Conservation (phyloP, 257 asterid genomes). For the Nicotiana benthamiana region DNA sequence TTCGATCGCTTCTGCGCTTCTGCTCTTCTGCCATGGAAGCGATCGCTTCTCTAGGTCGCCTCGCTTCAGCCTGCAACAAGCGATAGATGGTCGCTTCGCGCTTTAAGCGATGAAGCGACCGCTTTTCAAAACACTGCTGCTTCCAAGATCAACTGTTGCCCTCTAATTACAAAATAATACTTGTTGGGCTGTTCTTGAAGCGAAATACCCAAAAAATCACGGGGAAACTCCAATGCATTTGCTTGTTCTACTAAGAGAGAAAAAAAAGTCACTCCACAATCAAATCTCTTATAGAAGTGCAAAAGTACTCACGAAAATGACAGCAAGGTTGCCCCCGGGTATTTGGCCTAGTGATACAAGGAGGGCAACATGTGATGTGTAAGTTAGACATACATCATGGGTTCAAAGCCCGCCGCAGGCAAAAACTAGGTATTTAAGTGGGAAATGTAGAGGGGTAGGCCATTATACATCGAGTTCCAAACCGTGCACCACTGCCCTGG, state of each 20-base stretch:
- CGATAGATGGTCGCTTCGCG: too few relatives aligned
- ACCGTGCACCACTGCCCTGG: neutral
- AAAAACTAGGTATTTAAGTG: neutral
- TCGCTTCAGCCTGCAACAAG: too few relatives aligned
- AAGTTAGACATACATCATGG: neutral
- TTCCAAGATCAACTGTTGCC: slow-evolving; percentile 70
- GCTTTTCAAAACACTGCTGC: too few relatives aligned
- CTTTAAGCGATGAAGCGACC: too few relatives aligned
- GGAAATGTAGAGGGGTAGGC: neutral
- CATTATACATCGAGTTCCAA: neutral
- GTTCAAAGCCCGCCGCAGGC: neutral
- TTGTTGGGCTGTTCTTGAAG: slow-evolving; percentile 77
- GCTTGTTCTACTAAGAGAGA: slow-evolving; percentile 37
- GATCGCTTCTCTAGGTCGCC: too few relatives aligned
- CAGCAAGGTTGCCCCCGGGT: too few relatives aligned
- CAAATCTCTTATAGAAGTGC: neutral
- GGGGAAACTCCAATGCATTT: slow-evolving; percentile 53
- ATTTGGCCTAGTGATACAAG: too few relatives aligned
- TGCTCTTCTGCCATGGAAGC: too few relatives aligned
- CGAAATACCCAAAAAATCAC: slow-evolving; percentile 73
- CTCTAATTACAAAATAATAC: slow-evolving; percentile 64
- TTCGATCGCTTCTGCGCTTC: too few relatives aligned
- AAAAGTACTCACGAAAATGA: too few relatives aligned
- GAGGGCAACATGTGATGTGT: neutral
- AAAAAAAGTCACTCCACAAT: slow-evolving; percentile 32